A percentile compares a stretch with the other conserved stretches of the same genome.
Evolutionary conservation across 169 alveolate genomes (phyloP).

Genomic region (Plasmodium inui): DNA sequence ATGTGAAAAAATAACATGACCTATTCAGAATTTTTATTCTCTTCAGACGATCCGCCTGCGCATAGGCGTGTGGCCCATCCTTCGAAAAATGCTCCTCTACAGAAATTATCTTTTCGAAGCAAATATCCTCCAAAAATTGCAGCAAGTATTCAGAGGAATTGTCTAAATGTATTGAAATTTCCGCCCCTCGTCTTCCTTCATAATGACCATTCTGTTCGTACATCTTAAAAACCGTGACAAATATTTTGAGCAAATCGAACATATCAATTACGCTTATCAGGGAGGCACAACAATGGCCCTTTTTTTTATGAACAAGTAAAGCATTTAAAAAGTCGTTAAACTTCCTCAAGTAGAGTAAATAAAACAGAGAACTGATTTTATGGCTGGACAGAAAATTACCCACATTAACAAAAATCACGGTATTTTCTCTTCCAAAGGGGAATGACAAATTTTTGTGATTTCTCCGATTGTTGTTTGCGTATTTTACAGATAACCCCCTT

Average conservation of each 20-base stretch:
- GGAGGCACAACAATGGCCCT: neutral
- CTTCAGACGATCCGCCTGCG: neutral
- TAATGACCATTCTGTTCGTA: conserved; percentile 20
- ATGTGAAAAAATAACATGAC: conserved; percentile 27
- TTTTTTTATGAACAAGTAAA: conserved; percentile 24
- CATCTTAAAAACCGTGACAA: conserved; percentile 15
- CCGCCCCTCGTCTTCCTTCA: neutral
- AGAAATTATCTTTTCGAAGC: conserved; percentile 14
- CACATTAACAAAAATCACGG: conserved; percentile 39
- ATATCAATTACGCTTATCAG: conserved; percentile 26
- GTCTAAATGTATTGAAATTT: conserved; percentile 10
- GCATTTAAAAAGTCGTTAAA: conserved; percentile 14
- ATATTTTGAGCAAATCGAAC: conserved; percentile 33
- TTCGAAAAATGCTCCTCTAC: neutral
- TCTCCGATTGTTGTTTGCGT: neutral
- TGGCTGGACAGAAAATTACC: conserved; percentile 39
- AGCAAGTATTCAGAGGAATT: neutral
- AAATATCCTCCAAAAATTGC: conserved; percentile 34
- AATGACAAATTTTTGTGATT: neutral
- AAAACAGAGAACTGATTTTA: conserved; percentile 51
- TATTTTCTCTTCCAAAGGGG: conserved; percentile 37
- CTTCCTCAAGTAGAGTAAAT: conserved; percentile 55
- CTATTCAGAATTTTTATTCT: conserved; percentile 36
- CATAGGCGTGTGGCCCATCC: neutral
- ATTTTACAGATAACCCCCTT: neutral